Percentiles rank a stretch among this genome's conserved stretches.
Conservation (phyloP, 306 rosid species). For the Hippophae rhamnoides region DNA sequence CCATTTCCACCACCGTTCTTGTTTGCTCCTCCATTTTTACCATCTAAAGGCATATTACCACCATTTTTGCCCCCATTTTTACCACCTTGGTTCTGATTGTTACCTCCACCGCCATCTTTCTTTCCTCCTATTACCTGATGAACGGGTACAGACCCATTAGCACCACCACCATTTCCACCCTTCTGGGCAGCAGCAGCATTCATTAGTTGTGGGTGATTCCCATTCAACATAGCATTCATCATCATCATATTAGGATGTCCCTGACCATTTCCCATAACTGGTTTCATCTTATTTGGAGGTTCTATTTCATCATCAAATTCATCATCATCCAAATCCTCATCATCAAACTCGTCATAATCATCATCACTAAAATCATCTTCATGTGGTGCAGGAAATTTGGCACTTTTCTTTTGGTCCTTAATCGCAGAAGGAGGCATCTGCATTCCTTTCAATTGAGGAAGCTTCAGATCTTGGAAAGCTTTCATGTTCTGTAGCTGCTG, state of each 20-base stretch:
- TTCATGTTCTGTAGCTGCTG: conserved; percentile 60
- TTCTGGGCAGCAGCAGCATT: conserved; percentile 51
- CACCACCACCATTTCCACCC: conserved; percentile 20
- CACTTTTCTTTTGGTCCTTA: conserved; percentile 44
- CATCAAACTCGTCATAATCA: conserved; percentile 26
- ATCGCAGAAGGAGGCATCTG: conserved; percentile 29
- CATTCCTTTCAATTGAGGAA: conserved; percentile 54
- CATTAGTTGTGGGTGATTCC: conserved; percentile 33
- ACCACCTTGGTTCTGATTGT: conserved; percentile 21
- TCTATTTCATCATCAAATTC: conserved; percentile 53
- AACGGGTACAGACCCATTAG: conserved; percentile 18
- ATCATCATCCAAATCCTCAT: conserved; percentile 26
- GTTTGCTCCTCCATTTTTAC: conserved; percentile 18
- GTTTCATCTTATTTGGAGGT: conserved; percentile 36
- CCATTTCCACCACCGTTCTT: conserved; percentile 24
- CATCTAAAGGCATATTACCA: conserved; percentile 10
- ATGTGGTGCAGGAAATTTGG: conserved; percentile 38
- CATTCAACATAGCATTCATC: conserved; percentile 39
- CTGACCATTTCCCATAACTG: conserved; percentile 20
- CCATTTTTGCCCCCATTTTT: conserved; percentile 31
- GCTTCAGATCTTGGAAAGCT: conserved; percentile 63
- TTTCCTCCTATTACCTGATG: conserved; percentile 34
- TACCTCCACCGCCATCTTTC: conserved; percentile 34
- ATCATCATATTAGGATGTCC: conserved; percentile 29
- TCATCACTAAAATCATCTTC: conserved; percentile 46